phyloP scores from a whole-genome alignment of 1,284 basidiomycete species.

The Microbotryum intermedium region DNA sequence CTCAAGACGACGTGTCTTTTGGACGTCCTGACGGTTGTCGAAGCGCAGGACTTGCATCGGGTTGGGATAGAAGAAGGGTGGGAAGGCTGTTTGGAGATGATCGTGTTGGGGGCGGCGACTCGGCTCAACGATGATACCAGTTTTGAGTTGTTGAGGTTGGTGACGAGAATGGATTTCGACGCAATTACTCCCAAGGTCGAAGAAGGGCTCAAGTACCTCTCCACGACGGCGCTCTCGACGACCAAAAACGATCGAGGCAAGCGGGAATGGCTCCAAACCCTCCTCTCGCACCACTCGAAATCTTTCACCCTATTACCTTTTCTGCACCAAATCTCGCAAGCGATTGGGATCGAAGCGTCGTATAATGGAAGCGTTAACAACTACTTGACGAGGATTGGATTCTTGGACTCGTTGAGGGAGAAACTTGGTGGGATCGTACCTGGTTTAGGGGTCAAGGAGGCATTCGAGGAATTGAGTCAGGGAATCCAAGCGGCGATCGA shows the following conservation, averaged over 20 bases:
- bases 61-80: conserved; percentile 10
- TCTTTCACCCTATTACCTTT: conserved; percentile 15
- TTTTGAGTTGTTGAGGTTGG: not conserved
- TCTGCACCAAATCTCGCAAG: conserved; percentile 2
- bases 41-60: conserved; percentile 15
- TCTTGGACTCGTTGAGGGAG: too few relatives aligned
- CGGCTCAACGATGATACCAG: conserved; percentile 3
- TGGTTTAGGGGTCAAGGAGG: too few relatives aligned
- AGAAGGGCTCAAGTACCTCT: conserved; percentile 6
- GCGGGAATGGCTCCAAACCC: not conserved
- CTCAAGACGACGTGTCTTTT: conserved; percentile 3
- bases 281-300: conserved; percentile 15
- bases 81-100: conserved; percentile 3
- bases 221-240: not conserved
- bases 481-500: too few relatives aligned
- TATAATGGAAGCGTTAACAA: too few relatives aligned
- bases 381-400: too few relatives aligned
- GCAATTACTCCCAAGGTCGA: conserved; percentile 1
- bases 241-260: too few relatives aligned
- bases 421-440: too few relatives aligned
- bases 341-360: not conserved
- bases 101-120: conserved; percentile 3
- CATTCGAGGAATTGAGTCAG: too few relatives aligned
- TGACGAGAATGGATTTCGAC: conserved; percentile 11
- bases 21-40: conserved; percentile 12